Evolutionary conservation across 2,329 filamentous ascomycete genomes (phyloP).

Genomic region (Stylonectria norvegica): DNA sequence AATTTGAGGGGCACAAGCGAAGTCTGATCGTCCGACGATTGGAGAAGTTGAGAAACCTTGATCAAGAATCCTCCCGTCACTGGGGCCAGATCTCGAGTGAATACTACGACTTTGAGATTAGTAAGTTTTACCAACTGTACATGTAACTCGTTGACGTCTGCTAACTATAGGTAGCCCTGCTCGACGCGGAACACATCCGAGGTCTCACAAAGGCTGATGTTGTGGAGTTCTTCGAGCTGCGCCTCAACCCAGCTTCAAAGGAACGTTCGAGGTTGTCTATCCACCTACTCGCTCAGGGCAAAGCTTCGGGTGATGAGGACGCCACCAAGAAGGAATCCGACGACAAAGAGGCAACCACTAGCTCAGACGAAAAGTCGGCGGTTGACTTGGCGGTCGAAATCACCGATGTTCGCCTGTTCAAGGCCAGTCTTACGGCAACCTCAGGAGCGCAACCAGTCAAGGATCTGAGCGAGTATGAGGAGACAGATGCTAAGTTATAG

Average conservation of each 20-base stretch:
- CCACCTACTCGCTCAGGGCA: slow-evolving; percentile 73
- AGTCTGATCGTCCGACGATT: slow-evolving; percentile 82
- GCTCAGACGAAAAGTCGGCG: slow-evolving; percentile 45
- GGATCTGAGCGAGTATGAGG: slow-evolving; percentile 81
- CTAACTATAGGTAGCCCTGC: slow-evolving; percentile 53
- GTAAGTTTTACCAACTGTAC: slow-evolving; percentile 61
- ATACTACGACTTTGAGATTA: slow-evolving; percentile 83
- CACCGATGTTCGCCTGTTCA: slow-evolving; percentile 75
- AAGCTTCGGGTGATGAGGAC: slow-evolving; percentile 43
- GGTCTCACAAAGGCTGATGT: slow-evolving; percentile 75
- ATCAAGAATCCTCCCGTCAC: slow-evolving; percentile 76
- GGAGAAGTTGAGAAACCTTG: slow-evolving; percentile 89
- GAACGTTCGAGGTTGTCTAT: slow-evolving; percentile 79
- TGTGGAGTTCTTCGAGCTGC: slow-evolving; percentile 70
- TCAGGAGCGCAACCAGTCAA: slow-evolving; percentile 68
- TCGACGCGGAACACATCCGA: slow-evolving; percentile 73
- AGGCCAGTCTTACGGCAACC: slow-evolving; percentile 69
- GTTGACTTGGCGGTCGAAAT: slow-evolving; percentile 54
- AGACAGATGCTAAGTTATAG: slow-evolving; percentile 76
- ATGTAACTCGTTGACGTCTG: too few relatives aligned
- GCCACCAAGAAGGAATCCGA: slow-evolving; percentile 33
- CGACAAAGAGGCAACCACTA: slow-evolving; percentile 28
- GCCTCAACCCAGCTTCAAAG: slow-evolving; percentile 71
- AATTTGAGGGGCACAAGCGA: slow-evolving; percentile 88
- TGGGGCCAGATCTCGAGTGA: slow-evolving; percentile 84